A percentile compares a stretch with the other conserved stretches of the same genome.
phyloP scores from a whole-genome alignment of 2,329 filamentous ascomycete species.

The Exophiala spinifera region DNA sequence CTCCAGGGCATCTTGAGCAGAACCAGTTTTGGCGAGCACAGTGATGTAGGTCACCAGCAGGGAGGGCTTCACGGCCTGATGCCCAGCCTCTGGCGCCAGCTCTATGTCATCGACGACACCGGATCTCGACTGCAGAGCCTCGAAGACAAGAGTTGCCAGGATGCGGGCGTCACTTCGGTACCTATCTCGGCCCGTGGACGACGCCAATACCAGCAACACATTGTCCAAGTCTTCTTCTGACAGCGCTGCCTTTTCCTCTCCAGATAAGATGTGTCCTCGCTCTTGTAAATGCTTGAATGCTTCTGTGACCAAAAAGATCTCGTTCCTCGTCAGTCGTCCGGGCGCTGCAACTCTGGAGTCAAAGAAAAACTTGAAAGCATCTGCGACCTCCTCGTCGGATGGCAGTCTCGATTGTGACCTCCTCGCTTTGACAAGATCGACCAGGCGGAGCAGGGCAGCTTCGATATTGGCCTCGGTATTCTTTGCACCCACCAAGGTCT shows the following conservation, averaged over 20 bases:
- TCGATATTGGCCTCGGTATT: conserved; percentile 24
- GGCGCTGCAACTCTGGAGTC: conserved; percentile 49
- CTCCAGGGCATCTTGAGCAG: conserved; percentile 52
- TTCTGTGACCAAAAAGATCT: conserved; percentile 59
- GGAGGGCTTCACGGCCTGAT: conserved; percentile 20
- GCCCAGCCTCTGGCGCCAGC: conserved; percentile 1
- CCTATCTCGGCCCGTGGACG: conserved; percentile 22
- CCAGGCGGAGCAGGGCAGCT: conserved; percentile 43
- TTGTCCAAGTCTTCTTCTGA: conserved; percentile 40
- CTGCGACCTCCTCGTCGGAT: conserved; percentile 57
- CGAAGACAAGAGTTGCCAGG: conserved; percentile 22
- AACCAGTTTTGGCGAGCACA: conserved; percentile 55
- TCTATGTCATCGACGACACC: conserved; percentile 1
- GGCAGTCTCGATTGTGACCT: conserved; percentile 65
- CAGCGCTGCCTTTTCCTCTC: conserved; percentile 38
- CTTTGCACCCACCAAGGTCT: conserved; percentile 20
- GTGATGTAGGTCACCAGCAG: conserved; percentile 42
- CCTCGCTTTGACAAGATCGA: conserved; percentile 63
- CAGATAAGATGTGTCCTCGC: conserved; percentile 28
- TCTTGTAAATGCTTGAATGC: conserved; percentile 61
- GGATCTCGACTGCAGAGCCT: conserved; percentile 19
- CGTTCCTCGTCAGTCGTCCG: conserved; percentile 59
- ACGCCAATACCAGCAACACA: conserved; percentile 39
- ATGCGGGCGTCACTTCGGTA: conserved; percentile 24
- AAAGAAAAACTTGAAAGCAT: conserved; percentile 66